Conservation (phyloP, 306 rosid genomes). For the Delonix regia region DNA sequence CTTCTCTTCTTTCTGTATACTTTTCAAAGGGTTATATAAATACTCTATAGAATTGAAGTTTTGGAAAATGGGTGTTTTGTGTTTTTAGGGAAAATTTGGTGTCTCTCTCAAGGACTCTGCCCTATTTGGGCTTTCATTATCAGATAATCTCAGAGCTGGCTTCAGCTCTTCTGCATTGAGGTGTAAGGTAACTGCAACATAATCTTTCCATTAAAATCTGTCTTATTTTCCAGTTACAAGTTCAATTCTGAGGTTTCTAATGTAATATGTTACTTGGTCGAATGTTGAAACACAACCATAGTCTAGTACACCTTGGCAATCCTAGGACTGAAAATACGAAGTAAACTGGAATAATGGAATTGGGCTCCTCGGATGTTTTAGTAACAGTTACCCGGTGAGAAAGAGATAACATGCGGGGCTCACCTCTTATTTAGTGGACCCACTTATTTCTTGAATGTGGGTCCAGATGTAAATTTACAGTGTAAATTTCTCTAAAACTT, state of each 20-base stretch:
- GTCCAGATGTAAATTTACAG: neutral
- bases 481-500: neutral
- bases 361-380: neutral
- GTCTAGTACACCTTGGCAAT: neutral
- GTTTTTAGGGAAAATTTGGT: slow-evolving; percentile 67
- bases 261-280: neutral
- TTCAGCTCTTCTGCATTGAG: slow-evolving; percentile 72
- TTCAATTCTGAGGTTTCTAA: neutral
- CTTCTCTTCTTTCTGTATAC: neutral
- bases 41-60: slow-evolving; percentile 27
- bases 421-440: neutral
- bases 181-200: slow-evolving; percentile 62
- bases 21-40: slow-evolving; percentile 16
- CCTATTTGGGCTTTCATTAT: slow-evolving; percentile 73
- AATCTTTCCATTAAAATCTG: neutral
- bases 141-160: slow-evolving; percentile 73
- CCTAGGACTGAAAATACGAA: neutral
- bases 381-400: neutral
- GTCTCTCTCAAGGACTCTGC: slow-evolving; percentile 72
- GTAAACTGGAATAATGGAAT: neutral
- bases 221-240: slow-evolving; percentile 4
- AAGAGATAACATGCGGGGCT: neutral
- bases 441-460: neutral
- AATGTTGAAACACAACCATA: neutral
- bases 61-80: slow-evolving; percentile 22